A percentile compares a stretch with the other conserved stretches of the same genome.
These are phyloP conservation scores for Blumeria hordei DNA, from an alignment of 2,329 filamentous ascomycete genomes.

Conservation along the genomic window DNA sequence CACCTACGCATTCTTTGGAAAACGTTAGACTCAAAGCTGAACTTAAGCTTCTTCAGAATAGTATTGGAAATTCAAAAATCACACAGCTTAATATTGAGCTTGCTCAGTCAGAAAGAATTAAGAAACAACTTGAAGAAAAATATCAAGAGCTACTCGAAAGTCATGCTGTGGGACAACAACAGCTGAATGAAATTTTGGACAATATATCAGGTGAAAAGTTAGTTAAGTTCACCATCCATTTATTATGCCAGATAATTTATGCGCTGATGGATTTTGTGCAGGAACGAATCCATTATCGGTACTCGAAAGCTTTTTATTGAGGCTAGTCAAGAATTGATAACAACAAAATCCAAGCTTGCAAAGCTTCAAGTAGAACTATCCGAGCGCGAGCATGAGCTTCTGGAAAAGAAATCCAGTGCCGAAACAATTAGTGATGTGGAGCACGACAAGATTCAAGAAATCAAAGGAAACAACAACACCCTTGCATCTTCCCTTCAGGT, in stretches of 20 bases:
- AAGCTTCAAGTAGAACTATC: constrained; percentile 20
- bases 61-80: constrained; percentile 28
- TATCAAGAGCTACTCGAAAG: constrained; percentile 34
- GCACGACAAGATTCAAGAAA: constrained; percentile 25
- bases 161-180: constrained; percentile 29
- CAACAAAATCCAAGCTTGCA: constrained; percentile 22
- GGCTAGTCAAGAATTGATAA: constrained; percentile 23
- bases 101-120: constrained; percentile 26
- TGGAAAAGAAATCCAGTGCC: constrained; percentile 27
- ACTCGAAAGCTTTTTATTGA: constrained; percentile 25
- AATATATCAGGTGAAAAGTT: constrained; percentile 30
- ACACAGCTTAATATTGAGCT: constrained; percentile 29
- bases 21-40: constrained; percentile 35
- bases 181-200: constrained; percentile 28
- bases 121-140: constrained; percentile 27
- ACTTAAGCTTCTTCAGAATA: constrained; percentile 31
- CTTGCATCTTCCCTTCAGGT: constrained; percentile 31
- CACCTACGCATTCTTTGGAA: constrained; percentile 24
- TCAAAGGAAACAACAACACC: constrained; percentile 21
- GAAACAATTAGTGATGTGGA: constrained; percentile 22
- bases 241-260: no score
- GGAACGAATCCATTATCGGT: constrained; percentile 27
- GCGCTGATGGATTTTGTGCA: constrained; percentile 17
- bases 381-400: constrained; percentile 30
- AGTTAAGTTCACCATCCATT: constrained; percentile 19